phyloP scores from a whole-genome alignment of 495 filamentous ascomycete species.

The Lasiosphaeris hirsuta region DNA sequence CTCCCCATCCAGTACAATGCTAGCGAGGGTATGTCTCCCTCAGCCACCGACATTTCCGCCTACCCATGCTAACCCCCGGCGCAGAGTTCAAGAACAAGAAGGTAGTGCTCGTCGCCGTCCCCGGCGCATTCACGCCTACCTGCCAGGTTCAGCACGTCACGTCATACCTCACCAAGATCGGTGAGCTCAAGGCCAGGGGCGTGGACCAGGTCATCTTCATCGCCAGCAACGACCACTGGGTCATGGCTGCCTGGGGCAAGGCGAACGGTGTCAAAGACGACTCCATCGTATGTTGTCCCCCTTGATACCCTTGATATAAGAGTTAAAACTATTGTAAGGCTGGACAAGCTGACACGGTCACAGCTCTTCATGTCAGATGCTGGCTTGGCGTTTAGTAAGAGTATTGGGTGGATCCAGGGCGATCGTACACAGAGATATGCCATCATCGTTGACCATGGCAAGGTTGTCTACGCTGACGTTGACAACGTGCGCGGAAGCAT shows the following conservation, averaged over 20 bases:
- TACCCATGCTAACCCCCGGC: background rate
- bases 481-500: constrained; percentile 67
- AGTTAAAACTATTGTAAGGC: background rate
- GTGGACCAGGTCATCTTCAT: constrained; percentile 84
- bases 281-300: constrained; percentile 61
- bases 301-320: background rate
- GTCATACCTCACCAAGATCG: constrained; percentile 73
- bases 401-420: constrained; percentile 75
- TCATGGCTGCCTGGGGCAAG: constrained; percentile 96
- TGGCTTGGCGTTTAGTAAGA: constrained; percentile 72
- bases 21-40: constrained; percentile 54
- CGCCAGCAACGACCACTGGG: constrained; percentile 85
- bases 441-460: constrained; percentile 85
- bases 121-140: constrained; percentile 92
- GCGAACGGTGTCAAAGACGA: constrained; percentile 80
- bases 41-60: background rate
- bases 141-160: constrained; percentile 86
- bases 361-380: constrained; percentile 86
- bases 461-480: constrained; percentile 81
- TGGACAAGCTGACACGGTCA: background rate
- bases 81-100: constrained; percentile 81
- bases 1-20: constrained; percentile 76
- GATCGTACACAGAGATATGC: constrained; percentile 79
- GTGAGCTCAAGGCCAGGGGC: constrained; percentile 73
- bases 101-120: constrained; percentile 85